Base-by-base conservation (phyloP, 208 protist genomes). In the Trypanosomatidae sp. region DNA sequence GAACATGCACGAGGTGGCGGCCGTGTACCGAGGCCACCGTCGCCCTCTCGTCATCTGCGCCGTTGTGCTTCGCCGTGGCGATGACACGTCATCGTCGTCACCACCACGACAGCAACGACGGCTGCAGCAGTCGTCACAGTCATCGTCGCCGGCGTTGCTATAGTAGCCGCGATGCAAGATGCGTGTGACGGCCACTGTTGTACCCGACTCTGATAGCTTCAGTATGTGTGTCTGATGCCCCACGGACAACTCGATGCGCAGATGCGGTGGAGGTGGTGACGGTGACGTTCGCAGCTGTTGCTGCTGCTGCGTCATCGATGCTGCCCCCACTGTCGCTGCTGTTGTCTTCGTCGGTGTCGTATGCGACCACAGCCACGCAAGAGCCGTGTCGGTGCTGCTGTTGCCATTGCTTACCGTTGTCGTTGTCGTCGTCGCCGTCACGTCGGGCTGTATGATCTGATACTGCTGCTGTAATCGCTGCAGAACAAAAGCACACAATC, bases 381-480 rank as follows among this genome's bases (percentile, higher is more conserved):
- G 11, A 35, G 30, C 30, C 11, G 30, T 35, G n/a, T 35, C n/a
- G n/a, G 11, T 15, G 11, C n/a, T 35, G 30, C 30, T 35, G 11
- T 15, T 15, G 11, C 11, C n/a, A 35, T 35, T 35, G n/a, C n/a
- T 35, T 15, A 11, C n/a, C 11, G 11, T 15, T 35, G 30, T 15
- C 11, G 30, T 35, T 35, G 30, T 35, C n/a, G n/a, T n/a, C 33
- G 50, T 50, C 59, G 47, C 54, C 48, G 55, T 50, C 40, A 52
- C 43, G 10, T 52, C 59, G 1, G 48, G 61, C n/a, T 79, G 57
- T 10, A 92, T 75, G 51, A 92, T 80, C 48, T 92, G 83, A 55
- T 85, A 88, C 49, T 87, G 71, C 49, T 92, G 71, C 42, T 82
- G 69, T 10, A 92, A 57, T 1, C 83, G 78, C 56, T 92, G 83